A percentile compares a stretch with the other conserved stretches of the same genome.
phyloP scores from a whole-genome alignment of 371 early-diverging fungal species.

The Syncephalastrum monosporum region DNA sequence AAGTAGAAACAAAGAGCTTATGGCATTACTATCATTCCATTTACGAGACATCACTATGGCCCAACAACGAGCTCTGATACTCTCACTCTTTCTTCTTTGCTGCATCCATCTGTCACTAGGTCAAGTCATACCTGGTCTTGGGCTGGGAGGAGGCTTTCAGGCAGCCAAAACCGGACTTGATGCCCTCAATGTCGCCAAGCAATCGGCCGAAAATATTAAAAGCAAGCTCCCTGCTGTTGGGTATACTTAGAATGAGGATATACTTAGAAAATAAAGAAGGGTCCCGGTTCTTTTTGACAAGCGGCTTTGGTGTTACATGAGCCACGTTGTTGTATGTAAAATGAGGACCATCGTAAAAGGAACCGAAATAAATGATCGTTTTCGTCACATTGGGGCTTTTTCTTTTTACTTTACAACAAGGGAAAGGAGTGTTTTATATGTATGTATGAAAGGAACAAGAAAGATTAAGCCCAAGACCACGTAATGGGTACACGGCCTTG shows the following conservation, averaged over 20 bases:
- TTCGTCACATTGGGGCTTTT: not conserved
- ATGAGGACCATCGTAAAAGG: not conserved
- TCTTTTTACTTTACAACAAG: conserved; percentile 3
- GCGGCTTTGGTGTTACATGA: too few species aligned
- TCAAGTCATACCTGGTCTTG: not conserved
- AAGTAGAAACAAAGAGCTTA: too few species aligned
- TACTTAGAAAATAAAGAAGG: not conserved
- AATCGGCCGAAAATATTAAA: conserved; percentile 12
- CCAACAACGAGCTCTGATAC: too few species aligned
- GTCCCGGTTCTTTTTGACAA: too few species aligned
- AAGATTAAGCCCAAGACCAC: conserved; percentile 41
- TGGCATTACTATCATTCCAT: too few species aligned
- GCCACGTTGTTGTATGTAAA: not conserved
- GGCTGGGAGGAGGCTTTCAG: not conserved
- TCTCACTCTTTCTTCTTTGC: too few species aligned
- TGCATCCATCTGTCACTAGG: too few species aligned
- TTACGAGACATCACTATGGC: too few species aligned
- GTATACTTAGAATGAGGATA: not conserved
- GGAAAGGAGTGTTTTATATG: not conserved
- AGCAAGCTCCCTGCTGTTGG: conserved; percentile 9
- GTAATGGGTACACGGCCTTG: conserved; percentile 48
- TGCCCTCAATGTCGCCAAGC: conserved; percentile 9
- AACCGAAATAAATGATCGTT: not conserved
- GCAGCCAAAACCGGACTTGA: conserved; percentile 17
- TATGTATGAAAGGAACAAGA: not conserved